phyloP scores from a whole-genome alignment of 345 rosid genomes.

The Physaria fendleri region DNA sequence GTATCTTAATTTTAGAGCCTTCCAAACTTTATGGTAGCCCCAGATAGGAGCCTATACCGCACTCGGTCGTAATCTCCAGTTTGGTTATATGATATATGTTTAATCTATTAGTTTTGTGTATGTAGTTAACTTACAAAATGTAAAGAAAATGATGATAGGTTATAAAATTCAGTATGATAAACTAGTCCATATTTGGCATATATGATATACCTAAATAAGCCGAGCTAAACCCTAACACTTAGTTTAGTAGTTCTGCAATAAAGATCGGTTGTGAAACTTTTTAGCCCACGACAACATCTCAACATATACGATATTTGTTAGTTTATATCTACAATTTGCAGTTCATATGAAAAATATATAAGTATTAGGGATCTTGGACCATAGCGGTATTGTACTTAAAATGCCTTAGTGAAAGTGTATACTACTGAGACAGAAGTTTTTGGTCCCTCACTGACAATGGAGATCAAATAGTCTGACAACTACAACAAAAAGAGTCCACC shows the following conservation, averaged over 20 bases:
- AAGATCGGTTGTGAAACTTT: neutral
- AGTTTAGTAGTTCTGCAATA: neutral
- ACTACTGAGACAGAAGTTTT: neutral
- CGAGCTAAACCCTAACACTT: neutral
- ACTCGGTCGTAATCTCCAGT: no score
- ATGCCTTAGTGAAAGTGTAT: neutral
- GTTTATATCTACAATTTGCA: no score
- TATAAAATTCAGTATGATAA: neutral
- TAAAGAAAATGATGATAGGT: neutral
- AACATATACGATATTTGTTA: no score
- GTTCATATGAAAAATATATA: no score
- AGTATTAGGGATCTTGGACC: neutral
- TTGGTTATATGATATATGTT: no score
- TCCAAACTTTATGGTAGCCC: no score
- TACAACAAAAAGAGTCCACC: conserved; percentile 26
- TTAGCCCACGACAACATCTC: neutral
- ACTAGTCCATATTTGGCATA: neutral
- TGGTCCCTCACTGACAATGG: conserved; percentile 31
- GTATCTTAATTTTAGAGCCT: no score
- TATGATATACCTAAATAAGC: neutral
- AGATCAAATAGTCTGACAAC: conserved; percentile 28
- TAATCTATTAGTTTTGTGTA: neutral
- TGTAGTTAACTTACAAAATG: neutral
- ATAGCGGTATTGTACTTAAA: neutral
- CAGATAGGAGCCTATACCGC: no score